Conservation (phyloP, 352 stramenopile species). For the Phytophthora quininea region DNA sequence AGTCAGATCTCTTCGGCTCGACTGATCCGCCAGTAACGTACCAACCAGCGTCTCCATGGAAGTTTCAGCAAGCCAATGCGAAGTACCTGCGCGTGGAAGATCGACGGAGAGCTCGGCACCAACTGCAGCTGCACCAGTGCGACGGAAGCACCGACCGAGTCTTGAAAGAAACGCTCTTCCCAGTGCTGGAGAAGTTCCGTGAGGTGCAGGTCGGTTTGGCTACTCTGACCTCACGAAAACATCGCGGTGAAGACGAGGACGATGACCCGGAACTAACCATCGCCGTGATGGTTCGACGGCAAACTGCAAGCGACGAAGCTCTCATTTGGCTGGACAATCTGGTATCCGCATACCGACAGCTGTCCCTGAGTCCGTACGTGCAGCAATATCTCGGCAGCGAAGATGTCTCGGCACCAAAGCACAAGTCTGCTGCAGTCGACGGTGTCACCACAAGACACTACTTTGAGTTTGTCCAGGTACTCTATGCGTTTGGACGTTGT, state of each 20-base stretch:
- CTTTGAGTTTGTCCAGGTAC: slow-evolving; percentile 24
- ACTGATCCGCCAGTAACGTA: neutral
- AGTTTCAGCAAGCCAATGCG: slow-evolving; percentile 16
- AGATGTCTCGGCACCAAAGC: slow-evolving; percentile 7
- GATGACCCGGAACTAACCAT: slow-evolving; percentile 13
- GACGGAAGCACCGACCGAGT: slow-evolving; percentile 9
- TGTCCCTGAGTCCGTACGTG: slow-evolving; percentile 23
- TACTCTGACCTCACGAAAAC: slow-evolving; percentile 3
- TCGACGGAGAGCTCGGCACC: slow-evolving; percentile 12
- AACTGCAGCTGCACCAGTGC: slow-evolving; percentile 13
- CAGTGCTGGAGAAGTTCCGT: slow-evolving; percentile 6
- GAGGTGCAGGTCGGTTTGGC: slow-evolving; percentile 18
- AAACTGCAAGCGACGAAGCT: slow-evolving; percentile 17
- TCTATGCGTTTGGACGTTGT: neutral
- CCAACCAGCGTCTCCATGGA: slow-evolving; percentile 6
- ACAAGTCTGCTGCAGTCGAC: slow-evolving; percentile 6
- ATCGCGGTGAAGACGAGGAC: neutral
- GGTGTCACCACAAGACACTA: slow-evolving; percentile 11
- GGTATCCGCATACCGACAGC: slow-evolving; percentile 21
- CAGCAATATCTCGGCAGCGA: slow-evolving; percentile 30
- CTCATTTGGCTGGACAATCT: slow-evolving; percentile 24
- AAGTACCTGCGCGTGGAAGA: slow-evolving; percentile 11
- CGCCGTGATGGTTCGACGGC: slow-evolving; percentile 14
- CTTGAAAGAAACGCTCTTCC: slow-evolving; percentile 15
- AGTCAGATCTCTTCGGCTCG: slow-evolving; percentile 7